These are phyloP conservation scores for Cystobasidiaceae sp. DNA, from an alignment of 1,284 basidiomycete genomes.

Conservation along the genomic window DNA sequence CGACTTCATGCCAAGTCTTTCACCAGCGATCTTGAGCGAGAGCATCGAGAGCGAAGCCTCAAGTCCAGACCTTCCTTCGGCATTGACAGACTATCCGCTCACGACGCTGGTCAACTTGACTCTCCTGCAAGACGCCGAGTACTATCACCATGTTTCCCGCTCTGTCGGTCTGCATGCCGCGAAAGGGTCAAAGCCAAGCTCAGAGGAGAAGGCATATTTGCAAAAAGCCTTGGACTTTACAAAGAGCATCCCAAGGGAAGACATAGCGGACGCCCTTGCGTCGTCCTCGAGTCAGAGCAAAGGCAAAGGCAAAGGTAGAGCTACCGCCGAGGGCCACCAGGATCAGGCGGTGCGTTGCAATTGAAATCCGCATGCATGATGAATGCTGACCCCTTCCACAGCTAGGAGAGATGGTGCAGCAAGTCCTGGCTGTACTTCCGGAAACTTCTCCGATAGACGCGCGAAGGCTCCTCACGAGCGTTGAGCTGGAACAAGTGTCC, in stretches of 20 bases:
- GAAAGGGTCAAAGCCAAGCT: background rate
- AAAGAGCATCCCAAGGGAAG: background rate
- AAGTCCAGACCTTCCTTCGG: background rate
- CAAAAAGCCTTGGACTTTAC: constrained; percentile 5
- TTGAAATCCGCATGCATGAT: too few species aligned
- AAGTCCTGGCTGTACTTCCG: constrained; percentile 12
- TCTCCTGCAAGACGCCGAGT: constrained; percentile 18
- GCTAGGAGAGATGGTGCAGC: background rate
- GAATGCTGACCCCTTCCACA: background rate
- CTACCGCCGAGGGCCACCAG: background rate
- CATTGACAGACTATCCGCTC: constrained; percentile 2
- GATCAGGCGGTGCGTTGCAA: too few species aligned
- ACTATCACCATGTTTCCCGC: background rate
- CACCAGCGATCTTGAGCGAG: background rate
- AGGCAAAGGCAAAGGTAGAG: constrained; percentile 3
- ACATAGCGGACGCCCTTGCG: background rate
- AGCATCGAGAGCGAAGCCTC: constrained; percentile 18
- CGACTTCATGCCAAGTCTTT: background rate
- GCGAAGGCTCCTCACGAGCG: background rate
- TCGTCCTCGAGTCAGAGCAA: too few species aligned
- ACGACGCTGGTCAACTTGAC: constrained; percentile 21
- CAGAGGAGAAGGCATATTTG: constrained; percentile 1
- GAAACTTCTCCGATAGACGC: constrained; percentile 1
- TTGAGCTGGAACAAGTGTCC: constrained; percentile 1
- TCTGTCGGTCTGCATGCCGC: background rate